Conservation (phyloP, 1,284 basidiomycete species). For the Porodaedalea pini region DNA sequence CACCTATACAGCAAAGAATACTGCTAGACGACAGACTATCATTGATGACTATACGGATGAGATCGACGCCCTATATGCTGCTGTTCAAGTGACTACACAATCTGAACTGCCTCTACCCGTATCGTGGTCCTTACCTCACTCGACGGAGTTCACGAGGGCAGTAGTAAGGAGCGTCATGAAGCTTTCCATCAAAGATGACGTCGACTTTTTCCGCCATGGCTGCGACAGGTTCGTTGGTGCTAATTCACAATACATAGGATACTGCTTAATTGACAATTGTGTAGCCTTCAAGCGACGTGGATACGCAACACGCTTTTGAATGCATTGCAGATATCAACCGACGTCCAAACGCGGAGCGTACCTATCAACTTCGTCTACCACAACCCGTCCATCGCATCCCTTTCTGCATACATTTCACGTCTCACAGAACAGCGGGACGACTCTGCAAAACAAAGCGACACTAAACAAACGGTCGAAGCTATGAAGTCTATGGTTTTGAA, state of each 20-base stretch:
- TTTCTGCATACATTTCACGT: slow-evolving; percentile 28
- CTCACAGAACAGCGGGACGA: no score
- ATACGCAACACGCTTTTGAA: slow-evolving; percentile 38
- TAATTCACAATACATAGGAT: neutral
- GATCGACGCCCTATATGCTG: slow-evolving; percentile 30
- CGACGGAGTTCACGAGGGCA: slow-evolving; percentile 16
- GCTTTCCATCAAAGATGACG: slow-evolving; percentile 15
- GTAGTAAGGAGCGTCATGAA: slow-evolving; percentile 17
- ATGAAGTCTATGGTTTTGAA: slow-evolving; percentile 32
- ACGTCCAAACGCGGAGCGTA: slow-evolving; percentile 25
- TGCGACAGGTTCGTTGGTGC: slow-evolving; percentile 23
- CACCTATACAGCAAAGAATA: slow-evolving; percentile 35
- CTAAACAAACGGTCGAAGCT: no score
- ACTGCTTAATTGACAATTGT: neutral
- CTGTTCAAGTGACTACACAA: slow-evolving; percentile 21
- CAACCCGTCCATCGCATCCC: slow-evolving; percentile 31
- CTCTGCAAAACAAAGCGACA: no score
- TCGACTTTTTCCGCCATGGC: slow-evolving; percentile 23
- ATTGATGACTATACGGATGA: slow-evolving; percentile 31
- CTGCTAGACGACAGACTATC: slow-evolving; percentile 28
- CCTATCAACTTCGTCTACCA: slow-evolving; percentile 35
- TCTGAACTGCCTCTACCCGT: slow-evolving; percentile 15
- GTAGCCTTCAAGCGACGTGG: slow-evolving; percentile 39
- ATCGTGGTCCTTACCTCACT: slow-evolving; percentile 5
- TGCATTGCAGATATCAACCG: slow-evolving; percentile 31